Evolutionary conservation across 164 flowering plant genomes (phyloP).

Genomic region (Sextonia rubra): DNA sequence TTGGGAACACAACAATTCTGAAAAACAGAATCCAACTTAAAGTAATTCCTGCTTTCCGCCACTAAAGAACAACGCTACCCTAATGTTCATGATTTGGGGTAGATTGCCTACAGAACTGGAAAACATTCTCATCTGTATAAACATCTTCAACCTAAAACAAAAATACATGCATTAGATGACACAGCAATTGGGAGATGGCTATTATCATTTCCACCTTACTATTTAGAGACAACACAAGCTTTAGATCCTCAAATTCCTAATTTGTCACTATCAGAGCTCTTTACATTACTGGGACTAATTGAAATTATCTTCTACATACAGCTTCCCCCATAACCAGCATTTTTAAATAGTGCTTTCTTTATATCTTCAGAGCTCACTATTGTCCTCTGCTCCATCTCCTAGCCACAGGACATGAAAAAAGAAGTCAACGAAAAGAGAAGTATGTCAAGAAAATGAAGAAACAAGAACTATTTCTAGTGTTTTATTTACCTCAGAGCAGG

Average conservation of each 20-base stretch:
- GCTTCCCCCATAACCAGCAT: slow-evolving; percentile 87
- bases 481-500: slow-evolving; percentile 74
- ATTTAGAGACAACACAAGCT: not conserved
- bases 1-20: not conserved
- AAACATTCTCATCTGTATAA: slow-evolving; percentile 1
- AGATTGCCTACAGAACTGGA: not conserved
- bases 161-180: not conserved
- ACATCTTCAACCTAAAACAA: not conserved
- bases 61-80: not conserved
- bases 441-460: not conserved
- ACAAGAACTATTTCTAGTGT: not conserved
- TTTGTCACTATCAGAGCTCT: not conserved
- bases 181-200: not conserved
- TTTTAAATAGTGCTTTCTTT: slow-evolving; percentile 69
- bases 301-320: slow-evolving; percentile 36
- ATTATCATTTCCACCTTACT: not conserved
- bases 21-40: not conserved
- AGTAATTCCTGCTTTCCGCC: not conserved
- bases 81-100: not conserved
- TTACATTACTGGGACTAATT: not conserved
- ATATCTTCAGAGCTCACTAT: slow-evolving; percentile 52
- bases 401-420: not conserved
- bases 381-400: slow-evolving; percentile 55
- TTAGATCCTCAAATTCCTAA: not conserved
- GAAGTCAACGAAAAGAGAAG: not conserved